Evolutionary conservation across 2,329 filamentous ascomycete genomes (phyloP), one percentile per base, ranked within the genome.

Genomic region (Fusarium secorum): DNA sequence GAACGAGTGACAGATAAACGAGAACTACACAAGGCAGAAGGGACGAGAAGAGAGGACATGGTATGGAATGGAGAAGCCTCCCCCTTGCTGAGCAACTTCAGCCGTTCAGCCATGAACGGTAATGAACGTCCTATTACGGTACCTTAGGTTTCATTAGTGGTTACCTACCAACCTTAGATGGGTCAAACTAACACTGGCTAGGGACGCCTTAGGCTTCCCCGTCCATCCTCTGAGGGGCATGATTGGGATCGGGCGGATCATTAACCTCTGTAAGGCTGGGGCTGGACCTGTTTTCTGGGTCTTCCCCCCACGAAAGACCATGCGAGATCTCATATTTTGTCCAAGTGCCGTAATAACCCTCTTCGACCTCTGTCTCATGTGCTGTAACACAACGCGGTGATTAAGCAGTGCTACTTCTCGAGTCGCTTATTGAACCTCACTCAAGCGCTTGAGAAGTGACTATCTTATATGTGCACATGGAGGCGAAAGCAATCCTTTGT

Each of bases 71-170:
- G 28, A 58, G 24, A 52, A 59, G 26, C 30, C 55, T 41, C 45
- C 44, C 64, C 64, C n/a, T 67, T 62, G 51, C 30, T 44, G 44
- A 44, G 55, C 55, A 70, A 49, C 46, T 71, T 71, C 58, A 67
- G 62, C 59, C 44, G 42, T 71, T 71, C 68, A 71, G 64, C 65
- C 49, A 63, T 70, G 33, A 60, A 65, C 42, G 49, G 46, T 41
- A 56, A 56, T 35, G 32, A 51, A 26, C 13, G 55, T 49, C 36
- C 38, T 32, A 32, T 65, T 59, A n/a, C n/a, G n/a, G n/a, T n/a
- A 32, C 38, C 58, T n/a, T 22, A 9, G 20, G 45, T 22, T 32
- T 8, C 28, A 13, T 32, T 32, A 48, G 45, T 46, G 28, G 45
- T 22, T 17, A 59, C 36, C 26, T 49, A 59, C 46, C 28, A 20